Conservation (phyloP, 352 stramenopile species). For the Phytophthora macrochlamydospora region DNA sequence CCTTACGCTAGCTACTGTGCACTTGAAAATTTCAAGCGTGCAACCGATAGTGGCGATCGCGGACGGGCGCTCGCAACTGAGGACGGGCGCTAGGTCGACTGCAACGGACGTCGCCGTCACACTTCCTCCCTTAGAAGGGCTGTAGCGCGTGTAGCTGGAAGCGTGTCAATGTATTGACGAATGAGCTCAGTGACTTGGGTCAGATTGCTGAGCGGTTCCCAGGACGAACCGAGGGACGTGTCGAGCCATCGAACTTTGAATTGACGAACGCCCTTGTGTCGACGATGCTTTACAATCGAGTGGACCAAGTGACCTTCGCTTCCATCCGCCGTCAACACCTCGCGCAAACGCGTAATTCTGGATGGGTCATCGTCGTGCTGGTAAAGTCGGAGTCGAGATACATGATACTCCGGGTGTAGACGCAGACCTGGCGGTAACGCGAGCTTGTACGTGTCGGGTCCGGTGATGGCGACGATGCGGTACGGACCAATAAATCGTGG, state of each 20-base stretch:
- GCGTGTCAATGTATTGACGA: constrained; percentile 10
- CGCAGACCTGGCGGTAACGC: constrained; percentile 12
- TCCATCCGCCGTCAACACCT: constrained; percentile 7
- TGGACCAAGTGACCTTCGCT: constrained; percentile 13
- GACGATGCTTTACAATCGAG: constrained; percentile 1
- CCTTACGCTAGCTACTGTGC: neutral
- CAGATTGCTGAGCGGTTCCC: constrained; percentile 8
- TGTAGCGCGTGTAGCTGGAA: constrained; percentile 10
- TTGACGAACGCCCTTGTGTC: constrained; percentile 7
- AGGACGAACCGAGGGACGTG: constrained; percentile 17
- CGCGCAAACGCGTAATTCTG: neutral
- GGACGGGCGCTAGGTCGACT: neutral
- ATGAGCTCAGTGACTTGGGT: constrained; percentile 6
- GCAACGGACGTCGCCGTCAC: constrained; percentile 1
- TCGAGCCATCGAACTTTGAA: constrained; percentile 19
- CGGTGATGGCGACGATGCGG: neutral
- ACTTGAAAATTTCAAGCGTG: neutral
- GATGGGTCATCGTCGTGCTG: constrained; percentile 5
- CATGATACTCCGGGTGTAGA: constrained; percentile 14
- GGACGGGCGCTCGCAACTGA: neutral
- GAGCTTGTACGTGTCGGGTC: constrained; percentile 15
- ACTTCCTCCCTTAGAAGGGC: constrained; percentile 13
- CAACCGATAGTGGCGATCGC: neutral
- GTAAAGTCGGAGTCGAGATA: constrained; percentile 12
- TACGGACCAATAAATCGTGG: constrained; percentile 15